Evolutionary conservation across 768 basidiomycete genomes (phyloP).

Genomic region (Termitomyces sp.): DNA sequence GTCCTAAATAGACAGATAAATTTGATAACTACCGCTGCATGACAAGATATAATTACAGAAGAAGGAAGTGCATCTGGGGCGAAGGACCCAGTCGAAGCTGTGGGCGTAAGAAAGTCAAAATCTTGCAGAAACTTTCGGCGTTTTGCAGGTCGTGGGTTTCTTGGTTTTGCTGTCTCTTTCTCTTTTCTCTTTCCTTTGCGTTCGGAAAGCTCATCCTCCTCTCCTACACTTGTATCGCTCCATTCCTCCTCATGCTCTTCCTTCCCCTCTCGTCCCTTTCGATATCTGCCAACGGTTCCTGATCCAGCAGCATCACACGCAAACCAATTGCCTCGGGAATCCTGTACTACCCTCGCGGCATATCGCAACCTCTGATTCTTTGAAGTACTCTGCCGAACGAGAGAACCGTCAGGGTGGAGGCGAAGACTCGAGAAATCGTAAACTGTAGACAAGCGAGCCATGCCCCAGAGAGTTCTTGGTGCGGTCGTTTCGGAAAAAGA

Average conservation of each 20-base stretch:
- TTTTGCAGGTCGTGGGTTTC: conserved; percentile 26
- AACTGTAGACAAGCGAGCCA: conserved; percentile 44
- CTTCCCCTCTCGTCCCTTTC: conserved; percentile 15
- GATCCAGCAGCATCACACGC: conserved; percentile 61
- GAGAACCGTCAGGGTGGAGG: conserved; percentile 57
- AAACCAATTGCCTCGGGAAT: conserved; percentile 57
- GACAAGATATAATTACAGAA: conserved; percentile 34
- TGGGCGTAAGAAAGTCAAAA: conserved; percentile 48
- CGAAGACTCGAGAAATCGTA: conserved; percentile 64
- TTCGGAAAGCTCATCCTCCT: conserved; percentile 6
- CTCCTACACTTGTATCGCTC: conserved; percentile 11
- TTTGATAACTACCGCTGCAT: not conserved
- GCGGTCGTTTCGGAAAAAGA: not conserved
- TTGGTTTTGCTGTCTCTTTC: conserved; percentile 9
- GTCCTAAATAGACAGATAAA: conserved; percentile 27
- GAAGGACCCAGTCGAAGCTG: conserved; percentile 4
- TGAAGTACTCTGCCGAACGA: conserved; percentile 42
- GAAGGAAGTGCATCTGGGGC: conserved; percentile 32
- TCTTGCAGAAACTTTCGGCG: conserved; percentile 41
- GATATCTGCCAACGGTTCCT: conserved; percentile 30
- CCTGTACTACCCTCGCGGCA: conserved; percentile 30
- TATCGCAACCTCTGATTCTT: conserved; percentile 27
- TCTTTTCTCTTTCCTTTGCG: conserved; percentile 6
- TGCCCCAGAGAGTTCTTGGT: not conserved
- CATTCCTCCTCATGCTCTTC: conserved; percentile 7